phyloP scores from a whole-genome alignment of 2,329 filamentous ascomycete species.

The Xylariaceae sp. region DNA sequence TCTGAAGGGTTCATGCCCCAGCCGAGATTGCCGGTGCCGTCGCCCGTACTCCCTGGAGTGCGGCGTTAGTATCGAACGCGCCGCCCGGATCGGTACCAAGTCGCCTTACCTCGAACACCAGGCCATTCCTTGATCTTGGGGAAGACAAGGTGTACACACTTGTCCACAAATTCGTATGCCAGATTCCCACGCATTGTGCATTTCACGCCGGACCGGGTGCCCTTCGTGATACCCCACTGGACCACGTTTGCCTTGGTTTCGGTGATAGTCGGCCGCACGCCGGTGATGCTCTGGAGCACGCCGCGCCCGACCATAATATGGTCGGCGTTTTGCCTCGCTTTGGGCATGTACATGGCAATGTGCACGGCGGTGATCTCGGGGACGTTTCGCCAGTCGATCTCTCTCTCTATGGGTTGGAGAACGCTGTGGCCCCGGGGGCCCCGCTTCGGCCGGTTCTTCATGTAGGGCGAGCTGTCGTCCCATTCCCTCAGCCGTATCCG shows the following conservation, averaged over 20 bases:
- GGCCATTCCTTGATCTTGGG: constrained; percentile 95
- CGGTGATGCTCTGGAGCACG: constrained; percentile 77
- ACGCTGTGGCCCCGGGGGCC: constrained; percentile 73
- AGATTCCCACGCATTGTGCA: constrained; percentile 69
- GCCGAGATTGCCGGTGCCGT: constrained; percentile 77
- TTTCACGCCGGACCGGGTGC: constrained; percentile 68
- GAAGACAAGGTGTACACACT: constrained; percentile 81
- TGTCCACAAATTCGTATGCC: constrained; percentile 86
- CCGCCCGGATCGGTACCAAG: too few species aligned
- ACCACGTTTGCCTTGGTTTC: constrained; percentile 62
- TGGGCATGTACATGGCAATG: constrained; percentile 67
- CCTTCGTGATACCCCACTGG: constrained; percentile 66
- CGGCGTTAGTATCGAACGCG: too few species aligned
- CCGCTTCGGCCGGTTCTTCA: constrained; percentile 80
- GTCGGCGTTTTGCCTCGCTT: constrained; percentile 62
- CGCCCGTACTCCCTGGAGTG: constrained; percentile 57
- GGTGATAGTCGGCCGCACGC: constrained; percentile 64
- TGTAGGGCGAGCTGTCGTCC: constrained; percentile 89
- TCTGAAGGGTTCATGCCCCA: constrained; percentile 73
- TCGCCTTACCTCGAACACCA: constrained; percentile 47
- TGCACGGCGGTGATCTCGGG: constrained; percentile 76
- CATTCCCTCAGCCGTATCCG: constrained; percentile 70
- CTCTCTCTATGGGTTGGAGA: constrained; percentile 62
- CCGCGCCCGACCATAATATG: constrained; percentile 77
- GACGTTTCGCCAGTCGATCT: constrained; percentile 75